Evolutionary conservation across 345 rosid species (phyloP).

Genomic region (Eucalyptus fibrosa): DNA sequence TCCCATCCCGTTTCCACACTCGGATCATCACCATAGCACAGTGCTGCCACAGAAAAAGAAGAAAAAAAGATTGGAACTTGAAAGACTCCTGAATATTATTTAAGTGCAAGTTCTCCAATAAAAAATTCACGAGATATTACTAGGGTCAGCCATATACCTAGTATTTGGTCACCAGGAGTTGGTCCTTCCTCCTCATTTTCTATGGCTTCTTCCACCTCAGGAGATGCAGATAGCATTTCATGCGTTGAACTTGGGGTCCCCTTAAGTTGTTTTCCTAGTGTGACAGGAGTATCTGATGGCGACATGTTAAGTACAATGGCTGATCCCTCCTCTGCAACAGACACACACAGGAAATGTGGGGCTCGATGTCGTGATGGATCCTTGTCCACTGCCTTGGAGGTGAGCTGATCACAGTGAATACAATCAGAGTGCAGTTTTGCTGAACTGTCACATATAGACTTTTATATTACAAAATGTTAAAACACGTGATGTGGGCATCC

Average conservation of each 20-base stretch:
- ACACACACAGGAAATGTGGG: slow-evolving; percentile 60
- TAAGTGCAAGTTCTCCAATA: background rate
- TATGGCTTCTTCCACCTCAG: background rate
- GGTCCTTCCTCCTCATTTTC: background rate
- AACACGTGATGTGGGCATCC: background rate
- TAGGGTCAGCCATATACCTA: slow-evolving; percentile 7
- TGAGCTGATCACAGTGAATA: slow-evolving; percentile 32
- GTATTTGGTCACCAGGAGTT: slow-evolving; percentile 1
- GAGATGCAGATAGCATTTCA: background rate
- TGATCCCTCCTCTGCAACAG: slow-evolving; percentile 37
- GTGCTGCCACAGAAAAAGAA: slow-evolving; percentile 14
- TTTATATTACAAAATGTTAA: background rate
- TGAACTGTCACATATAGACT: background rate
- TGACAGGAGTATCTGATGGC: slow-evolving; percentile 20
- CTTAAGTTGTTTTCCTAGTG: slow-evolving; percentile 29
- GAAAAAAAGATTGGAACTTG: background rate
- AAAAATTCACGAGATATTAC: background rate
- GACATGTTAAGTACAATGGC: slow-evolving; percentile 35
- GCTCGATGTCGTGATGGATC: slow-evolving; percentile 48
- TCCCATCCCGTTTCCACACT: slow-evolving; percentile 23
- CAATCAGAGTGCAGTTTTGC: background rate
- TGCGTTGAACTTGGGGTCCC: slow-evolving; percentile 21
- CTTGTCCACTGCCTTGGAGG: slow-evolving; percentile 61
- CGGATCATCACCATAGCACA: slow-evolving; percentile 29
- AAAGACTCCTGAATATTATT: background rate